Base-by-base conservation (phyloP, 1,284 basidiomycete genomes). In the Rhodotorula sp. region DNA sequence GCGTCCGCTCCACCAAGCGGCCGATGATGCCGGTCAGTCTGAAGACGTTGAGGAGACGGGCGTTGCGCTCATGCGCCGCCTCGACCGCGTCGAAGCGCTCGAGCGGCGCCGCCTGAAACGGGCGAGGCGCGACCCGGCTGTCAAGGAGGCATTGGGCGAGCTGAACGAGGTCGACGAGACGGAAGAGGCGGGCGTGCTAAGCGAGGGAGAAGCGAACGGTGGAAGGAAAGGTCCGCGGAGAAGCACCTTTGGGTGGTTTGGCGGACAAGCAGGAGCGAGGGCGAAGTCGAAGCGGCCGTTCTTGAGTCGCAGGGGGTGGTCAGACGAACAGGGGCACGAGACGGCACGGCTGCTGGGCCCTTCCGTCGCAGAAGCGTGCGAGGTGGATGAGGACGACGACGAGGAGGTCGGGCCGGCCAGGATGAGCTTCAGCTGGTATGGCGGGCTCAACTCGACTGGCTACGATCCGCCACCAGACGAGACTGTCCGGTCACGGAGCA, bases 21-120 rank as follows among this genome's bases (percentile, higher is more conserved):
- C 19, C 17, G 54, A 56, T n/a, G 58, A 17, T 12, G n/a, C 13
- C 27, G 59, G 9, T 7, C 55, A 34, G 14, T 19, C 34, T 41
- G 34, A 16, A 5, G 56, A 53, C 3, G 55, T n/a, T 13, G 66
- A 68, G n/a, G 66, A 68, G 52, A 71, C 66, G 27, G 70, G 70
- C 42, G 59, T 64, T 10, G 48, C 42, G 13, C 45, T 71, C 50
- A 25, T 71, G 41, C 23, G 44, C 27, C 53, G 59, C 7, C 48
- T 71, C 10, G 70, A 71, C n/a, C 44, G 55, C 14, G 34, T 67
- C n/a, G 70, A 71, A 34, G 41, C 19, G 42, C 23, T 5, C 3
- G 70, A 67, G 46, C 21, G 34, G 41, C 48, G 46, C 1, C 58
- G 58, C 1, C 58, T 49, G 17, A 7, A 55, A 21, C 23, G 62